These are phyloP conservation scores for Serendipita sp. DNA, from an alignment of 768 basidiomycete genomes.

Conservation along the genomic window DNA sequence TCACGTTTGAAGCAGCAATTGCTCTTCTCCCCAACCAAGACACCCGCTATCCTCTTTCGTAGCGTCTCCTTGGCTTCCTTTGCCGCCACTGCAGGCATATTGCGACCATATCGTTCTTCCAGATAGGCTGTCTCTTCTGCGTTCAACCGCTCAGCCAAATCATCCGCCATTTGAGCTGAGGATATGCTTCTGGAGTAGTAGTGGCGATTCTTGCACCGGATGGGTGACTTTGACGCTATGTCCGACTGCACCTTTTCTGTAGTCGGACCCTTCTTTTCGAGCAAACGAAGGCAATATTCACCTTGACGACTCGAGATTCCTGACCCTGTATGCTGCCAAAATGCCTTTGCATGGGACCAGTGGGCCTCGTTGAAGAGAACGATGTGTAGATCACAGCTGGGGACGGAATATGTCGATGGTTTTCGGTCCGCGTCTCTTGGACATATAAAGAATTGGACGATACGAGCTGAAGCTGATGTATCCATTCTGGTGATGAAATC, in stretches of 20 bases:
- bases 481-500: conserved; percentile 44
- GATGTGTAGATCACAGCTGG: conserved; percentile 50
- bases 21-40: conserved; percentile 46
- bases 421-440: conserved; percentile 27
- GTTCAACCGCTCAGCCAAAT: conserved; percentile 30
- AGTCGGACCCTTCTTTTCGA: conserved; percentile 28
- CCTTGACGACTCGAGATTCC: conserved; percentile 82
- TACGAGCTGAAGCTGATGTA: conserved; percentile 33
- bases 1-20: conserved; percentile 11
- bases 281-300: conserved; percentile 59
- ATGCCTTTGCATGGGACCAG: conserved; percentile 60
- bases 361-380: conserved; percentile 52
- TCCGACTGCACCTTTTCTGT: conserved; percentile 1
- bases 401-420: conserved; percentile 15
- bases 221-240: conserved; percentile 8
- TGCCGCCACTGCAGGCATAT: conserved; percentile 56
- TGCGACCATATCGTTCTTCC: conserved; percentile 90
- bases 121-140: conserved; percentile 58
- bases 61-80: conserved; percentile 73
- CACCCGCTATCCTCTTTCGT: conserved; percentile 78
- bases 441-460: conserved; percentile 55
- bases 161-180: background rate
- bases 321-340: conserved; percentile 90
- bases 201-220: conserved; percentile 6
- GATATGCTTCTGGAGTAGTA: conserved; percentile 1